Evolutionary conservation across 2,329 filamentous ascomycete genomes (phyloP).

Genomic region (Mycosphaerella arachidis): DNA sequence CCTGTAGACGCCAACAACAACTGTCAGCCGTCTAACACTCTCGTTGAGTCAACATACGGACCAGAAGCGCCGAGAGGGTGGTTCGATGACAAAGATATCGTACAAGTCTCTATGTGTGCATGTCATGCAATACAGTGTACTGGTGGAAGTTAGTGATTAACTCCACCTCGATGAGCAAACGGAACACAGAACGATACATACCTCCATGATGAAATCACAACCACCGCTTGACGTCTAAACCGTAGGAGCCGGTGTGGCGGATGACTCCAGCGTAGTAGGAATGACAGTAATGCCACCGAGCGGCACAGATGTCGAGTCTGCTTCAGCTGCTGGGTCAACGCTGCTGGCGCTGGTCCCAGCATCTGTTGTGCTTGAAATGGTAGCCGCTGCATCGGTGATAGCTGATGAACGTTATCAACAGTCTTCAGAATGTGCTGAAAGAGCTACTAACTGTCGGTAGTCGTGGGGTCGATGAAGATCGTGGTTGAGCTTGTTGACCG

Average conservation of each 20-base stretch:
- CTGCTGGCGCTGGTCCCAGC: background rate
- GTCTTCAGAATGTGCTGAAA: background rate
- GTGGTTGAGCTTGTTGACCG: conserved; percentile 10
- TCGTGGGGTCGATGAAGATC: conserved; percentile 8
- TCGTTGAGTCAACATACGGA: no score
- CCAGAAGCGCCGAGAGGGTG: no score
- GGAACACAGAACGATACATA: background rate
- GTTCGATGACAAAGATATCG: background rate
- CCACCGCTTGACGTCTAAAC: background rate
- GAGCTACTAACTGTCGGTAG: background rate
- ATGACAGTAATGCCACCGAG: background rate
- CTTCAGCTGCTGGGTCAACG: background rate
- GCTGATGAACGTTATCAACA: background rate
- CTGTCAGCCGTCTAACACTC: no score
- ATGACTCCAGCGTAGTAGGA: background rate
- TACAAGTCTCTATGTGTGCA: background rate
- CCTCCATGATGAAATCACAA: background rate
- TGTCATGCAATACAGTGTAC: background rate
- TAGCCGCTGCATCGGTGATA: background rate
- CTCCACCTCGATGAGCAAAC: no score
- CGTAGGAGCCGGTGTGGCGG: background rate
- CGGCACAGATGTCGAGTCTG: background rate
- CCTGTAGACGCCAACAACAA: no score
- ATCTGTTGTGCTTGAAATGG: background rate
- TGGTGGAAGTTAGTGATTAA: background rate